Evolutionary conservation across 257 asterid genomes (phyloP).

Genomic region (Hygrophila difformis): DNA sequence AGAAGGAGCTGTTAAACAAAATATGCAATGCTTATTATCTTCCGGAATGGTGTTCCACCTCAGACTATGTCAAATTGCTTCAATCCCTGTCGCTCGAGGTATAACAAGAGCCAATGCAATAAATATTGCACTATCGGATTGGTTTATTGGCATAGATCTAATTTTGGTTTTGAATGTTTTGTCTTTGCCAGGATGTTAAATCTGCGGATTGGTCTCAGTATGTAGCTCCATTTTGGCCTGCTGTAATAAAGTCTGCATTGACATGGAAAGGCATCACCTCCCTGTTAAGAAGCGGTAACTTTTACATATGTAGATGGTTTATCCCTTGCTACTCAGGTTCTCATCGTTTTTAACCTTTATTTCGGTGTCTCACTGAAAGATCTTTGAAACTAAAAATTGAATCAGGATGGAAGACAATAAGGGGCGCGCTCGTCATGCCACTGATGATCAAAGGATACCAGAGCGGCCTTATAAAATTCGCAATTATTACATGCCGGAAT

Average conservation of each 20-base stretch:
- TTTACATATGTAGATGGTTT: background rate
- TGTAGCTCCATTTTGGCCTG: constrained; percentile 99
- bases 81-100: constrained; percentile 75
- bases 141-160: background rate
- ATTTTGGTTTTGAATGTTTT: constrained; percentile 6
- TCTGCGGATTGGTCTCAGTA: constrained; percentile 78
- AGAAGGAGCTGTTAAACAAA: constrained; percentile 48
- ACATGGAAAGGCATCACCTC: constrained; percentile 92
- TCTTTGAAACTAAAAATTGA: background rate
- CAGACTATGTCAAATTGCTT: constrained; percentile 71
- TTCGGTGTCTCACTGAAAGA: background rate
- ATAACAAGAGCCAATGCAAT: background rate
- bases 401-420: constrained; percentile 92
- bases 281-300: constrained; percentile 61
- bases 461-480: constrained; percentile 75
- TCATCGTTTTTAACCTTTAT: background rate
- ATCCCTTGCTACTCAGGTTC: too few relatives aligned
- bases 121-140: too few relatives aligned
- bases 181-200: constrained; percentile 90
- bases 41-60: constrained; percentile 88
- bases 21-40: constrained; percentile 74
- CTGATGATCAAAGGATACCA: constrained; percentile 83
- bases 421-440: constrained; percentile 89
- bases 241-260: constrained; percentile 75
- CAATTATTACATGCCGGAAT: constrained; percentile 73